Percentiles rank a stretch among this genome's conserved stretches.
Conservation (phyloP, 176 grass and related monocot species). For the Carex parvula region DNA sequence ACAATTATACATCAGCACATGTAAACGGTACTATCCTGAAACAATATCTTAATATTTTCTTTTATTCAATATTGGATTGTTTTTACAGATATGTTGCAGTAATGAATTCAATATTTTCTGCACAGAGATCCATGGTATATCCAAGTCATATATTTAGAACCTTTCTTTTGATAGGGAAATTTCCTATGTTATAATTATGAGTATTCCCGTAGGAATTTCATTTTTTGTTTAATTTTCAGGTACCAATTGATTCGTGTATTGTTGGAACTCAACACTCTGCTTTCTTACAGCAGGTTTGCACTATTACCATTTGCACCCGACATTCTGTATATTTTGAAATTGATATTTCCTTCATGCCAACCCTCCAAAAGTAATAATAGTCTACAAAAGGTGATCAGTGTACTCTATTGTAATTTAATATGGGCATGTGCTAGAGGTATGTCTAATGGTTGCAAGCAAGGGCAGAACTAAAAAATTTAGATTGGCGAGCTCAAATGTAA, state of each 20-base stretch:
- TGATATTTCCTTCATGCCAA: background rate
- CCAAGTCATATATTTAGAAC: background rate
- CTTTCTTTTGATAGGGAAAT: background rate
- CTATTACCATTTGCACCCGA: background rate
- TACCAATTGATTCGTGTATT: conserved; percentile 95
- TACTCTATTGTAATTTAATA: background rate
- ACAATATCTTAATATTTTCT: background rate
- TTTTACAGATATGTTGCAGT: conserved; percentile 90
- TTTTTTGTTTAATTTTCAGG: conserved; percentile 34
- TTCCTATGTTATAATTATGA: background rate
- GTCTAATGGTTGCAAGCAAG: background rate
- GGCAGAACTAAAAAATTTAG: too few species aligned
- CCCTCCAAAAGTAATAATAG: background rate
- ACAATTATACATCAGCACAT: background rate
- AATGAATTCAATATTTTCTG: conserved; percentile 99
- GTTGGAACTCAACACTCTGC: conserved; percentile 85
- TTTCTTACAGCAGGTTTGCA: conserved; percentile 82
- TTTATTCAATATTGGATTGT: conserved; percentile 1
- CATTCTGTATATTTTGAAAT: background rate
- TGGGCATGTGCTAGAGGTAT: background rate
- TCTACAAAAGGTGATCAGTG: background rate
- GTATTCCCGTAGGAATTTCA: background rate
- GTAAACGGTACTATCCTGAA: background rate
- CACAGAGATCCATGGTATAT: conserved; percentile 81
- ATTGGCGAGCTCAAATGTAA: too few species aligned